phyloP scores from a whole-genome alignment of 805 yeast genomes.

The Cyberlindnera samutprakarnensis region DNA sequence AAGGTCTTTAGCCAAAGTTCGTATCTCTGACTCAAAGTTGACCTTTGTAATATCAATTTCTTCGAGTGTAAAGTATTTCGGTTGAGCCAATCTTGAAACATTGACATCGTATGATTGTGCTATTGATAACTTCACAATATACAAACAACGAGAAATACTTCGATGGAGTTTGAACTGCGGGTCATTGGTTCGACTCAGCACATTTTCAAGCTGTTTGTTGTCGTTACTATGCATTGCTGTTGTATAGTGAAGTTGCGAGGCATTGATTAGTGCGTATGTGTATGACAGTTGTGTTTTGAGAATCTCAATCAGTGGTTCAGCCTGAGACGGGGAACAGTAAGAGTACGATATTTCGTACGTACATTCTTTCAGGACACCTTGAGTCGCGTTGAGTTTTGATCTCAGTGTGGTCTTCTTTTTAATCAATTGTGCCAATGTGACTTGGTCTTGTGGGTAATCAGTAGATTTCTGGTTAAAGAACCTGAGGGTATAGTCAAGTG shows the following conservation, averaged over 20 bases:
- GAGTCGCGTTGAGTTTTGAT: conserved; percentile 27
- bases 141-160: conserved; percentile 27
- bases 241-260: conserved; percentile 39
- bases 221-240: conserved; percentile 6
- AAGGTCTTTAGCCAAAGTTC: conserved; percentile 24
- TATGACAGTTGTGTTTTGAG: conserved; percentile 27
- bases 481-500: conserved; percentile 31
- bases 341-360: conserved; percentile 43
- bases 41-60: conserved; percentile 15
- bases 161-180: conserved; percentile 29
- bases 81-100: background rate
- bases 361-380: conserved; percentile 37
- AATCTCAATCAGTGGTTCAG: conserved; percentile 27
- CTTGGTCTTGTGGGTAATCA: conserved; percentile 17
- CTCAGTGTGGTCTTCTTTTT: conserved; percentile 27
- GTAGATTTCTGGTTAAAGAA: conserved; percentile 26
- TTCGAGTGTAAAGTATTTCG: conserved; percentile 4
- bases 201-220: conserved; percentile 23
- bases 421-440: conserved; percentile 26
- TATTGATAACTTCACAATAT: conserved; percentile 25
- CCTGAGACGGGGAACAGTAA: conserved; percentile 34
- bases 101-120: conserved; percentile 35
- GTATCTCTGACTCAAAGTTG: conserved; percentile 21
- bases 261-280: conserved; percentile 36
- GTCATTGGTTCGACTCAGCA: conserved; percentile 23